Evolutionary conservation across 2,329 filamentous ascomycete genomes (phyloP), one percentile per base, ranked within the genome.

Genomic region (Ophiostoma sp.): DNA sequence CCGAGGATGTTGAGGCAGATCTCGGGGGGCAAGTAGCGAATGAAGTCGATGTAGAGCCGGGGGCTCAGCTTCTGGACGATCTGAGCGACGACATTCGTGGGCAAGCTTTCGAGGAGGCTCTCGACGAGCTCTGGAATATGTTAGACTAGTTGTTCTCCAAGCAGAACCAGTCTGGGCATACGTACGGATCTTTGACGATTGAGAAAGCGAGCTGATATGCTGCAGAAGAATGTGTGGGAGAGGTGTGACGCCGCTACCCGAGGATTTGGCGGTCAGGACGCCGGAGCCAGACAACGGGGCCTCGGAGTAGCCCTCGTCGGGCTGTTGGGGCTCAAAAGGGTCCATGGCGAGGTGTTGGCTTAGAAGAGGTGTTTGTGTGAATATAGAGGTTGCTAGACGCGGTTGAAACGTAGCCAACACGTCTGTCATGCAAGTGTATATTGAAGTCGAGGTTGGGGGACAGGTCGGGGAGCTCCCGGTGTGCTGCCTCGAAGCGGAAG

Each of bases 41-140:
- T 87, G 67, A 97, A 97, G 78, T 99, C 92, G 79, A 97, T 94
- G 78, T 97, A 93, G 2, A 98, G 87, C 66, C 93, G 85, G 4
- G 93, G 91, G 71, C 89, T 90, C 18, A 97, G 81, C 71, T 89
- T 86, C 67, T 93, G 86, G 64, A 97, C 91, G 67, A 97, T 91
- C 62, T 89, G 84, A 65, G 90, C 88, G 70, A 97, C 88, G 67
- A 88, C 86, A 6, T 90, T 90, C 0, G 92, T 96, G 18, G 90
- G 91, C 41, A 97, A 82, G 68, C 89, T 88, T 69, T 89, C 86
- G 68, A 97, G 83, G 38, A 97, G 84, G 63, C 86, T 84, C 79
- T 94, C 92, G 55, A 91, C 90, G 72, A 96, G 85, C 76, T 94
- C 93, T 96, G 75, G 0, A 75, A 1, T 27, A 40, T 1, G 49